These are phyloP conservation scores for Leishmania mexicana DNA, from an alignment of 208 protist species.

Conservation along the genomic window DNA sequence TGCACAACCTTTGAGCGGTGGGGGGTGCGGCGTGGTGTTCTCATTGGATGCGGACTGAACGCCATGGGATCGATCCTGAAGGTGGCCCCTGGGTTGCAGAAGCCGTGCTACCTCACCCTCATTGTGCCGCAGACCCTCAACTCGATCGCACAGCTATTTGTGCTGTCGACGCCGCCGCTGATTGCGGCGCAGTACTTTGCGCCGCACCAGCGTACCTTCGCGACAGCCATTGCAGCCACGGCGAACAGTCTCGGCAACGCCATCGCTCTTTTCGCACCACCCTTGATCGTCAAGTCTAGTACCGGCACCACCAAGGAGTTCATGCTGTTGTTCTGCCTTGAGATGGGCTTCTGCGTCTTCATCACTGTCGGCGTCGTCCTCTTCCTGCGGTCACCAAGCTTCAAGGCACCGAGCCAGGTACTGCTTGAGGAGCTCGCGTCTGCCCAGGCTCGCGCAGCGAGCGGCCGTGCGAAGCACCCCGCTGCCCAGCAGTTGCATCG, in stretches of 20 bases:
- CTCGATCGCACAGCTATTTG: slow-evolving; percentile 69
- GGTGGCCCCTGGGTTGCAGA: slow-evolving; percentile 50
- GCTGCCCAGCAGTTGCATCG: not conserved
- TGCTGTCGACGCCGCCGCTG: slow-evolving; percentile 74
- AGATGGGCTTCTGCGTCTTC: slow-evolving; percentile 53
- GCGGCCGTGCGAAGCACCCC: not conserved
- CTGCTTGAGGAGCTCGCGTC: slow-evolving; percentile 22
- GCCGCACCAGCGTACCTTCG: slow-evolving; percentile 57
- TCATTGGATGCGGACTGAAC: slow-evolving; percentile 60
- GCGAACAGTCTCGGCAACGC: slow-evolving; percentile 78
- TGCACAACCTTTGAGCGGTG: slow-evolving; percentile 75
- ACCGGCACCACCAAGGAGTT: slow-evolving; percentile 40
- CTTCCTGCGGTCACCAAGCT: slow-evolving; percentile 51
- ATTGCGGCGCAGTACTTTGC: slow-evolving; percentile 75
- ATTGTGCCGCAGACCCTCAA: slow-evolving; percentile 63
- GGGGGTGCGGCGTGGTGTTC: slow-evolving; percentile 60
- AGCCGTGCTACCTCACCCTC: slow-evolving; percentile 50
- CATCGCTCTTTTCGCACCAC: slow-evolving; percentile 56
- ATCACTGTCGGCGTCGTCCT: slow-evolving; percentile 49
- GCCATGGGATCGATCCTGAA: slow-evolving; percentile 67
- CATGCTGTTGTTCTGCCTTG: slow-evolving; percentile 55
- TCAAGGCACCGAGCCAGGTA: slow-evolving; percentile 31
- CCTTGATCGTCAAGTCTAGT: slow-evolving; percentile 55
- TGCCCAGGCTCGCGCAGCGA: not conserved
- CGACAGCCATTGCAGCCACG: slow-evolving; percentile 62